Evolutionary conservation across 768 basidiomycete genomes (phyloP), one percentile per base, ranked within the genome.

Genomic region (Polyporus arcularius): DNA sequence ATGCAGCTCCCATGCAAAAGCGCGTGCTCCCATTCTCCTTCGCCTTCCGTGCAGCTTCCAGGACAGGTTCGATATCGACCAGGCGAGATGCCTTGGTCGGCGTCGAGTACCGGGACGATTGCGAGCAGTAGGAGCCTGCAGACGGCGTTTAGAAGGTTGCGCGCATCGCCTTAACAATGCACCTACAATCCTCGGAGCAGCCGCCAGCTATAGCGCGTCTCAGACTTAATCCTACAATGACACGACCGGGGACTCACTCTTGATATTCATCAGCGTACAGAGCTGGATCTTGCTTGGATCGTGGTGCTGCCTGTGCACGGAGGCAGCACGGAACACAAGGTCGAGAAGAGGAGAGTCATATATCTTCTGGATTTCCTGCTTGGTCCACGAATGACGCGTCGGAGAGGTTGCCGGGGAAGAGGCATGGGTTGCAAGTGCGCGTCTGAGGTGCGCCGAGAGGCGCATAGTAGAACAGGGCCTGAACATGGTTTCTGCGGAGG

Each of bases 1-100:
- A 99, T 5, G 96, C 96, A 4, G 96, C 96, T 59, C 96, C 96
- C 96, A 98, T 98, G 74, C 96, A 98, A 77, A 98, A 98, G 30
- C 96, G 83, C 18, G 96, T 98, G 72, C 93, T 95, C 38, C 96
- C 96, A 72, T 98, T 98, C 66, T 81, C 96, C 71, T 97, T 98
- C 28, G 96, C 96, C 71, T 90, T 89, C 12, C 92, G 85, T 21
- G 96, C 96, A 31, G 94, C 96, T 68, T 90, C 89, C 9, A 99
- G 78, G 15, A 98, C 96, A 16, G 96, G 94, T 68, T 94, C 95
- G 51, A 98, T 77, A 49, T 96, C 90, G 12, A 97, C 82, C 46
- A 98, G 78, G 57, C 86, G 85, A 15, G 92, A 92, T 31, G 96
- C 96, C 72, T 87, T 89, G 45, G 96, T 98, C 9, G 90, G 78